These are phyloP conservation scores for Allantophomopsis cytisporea DNA, from an alignment of 2,329 filamentous ascomycete species.

Conservation along the genomic window DNA sequence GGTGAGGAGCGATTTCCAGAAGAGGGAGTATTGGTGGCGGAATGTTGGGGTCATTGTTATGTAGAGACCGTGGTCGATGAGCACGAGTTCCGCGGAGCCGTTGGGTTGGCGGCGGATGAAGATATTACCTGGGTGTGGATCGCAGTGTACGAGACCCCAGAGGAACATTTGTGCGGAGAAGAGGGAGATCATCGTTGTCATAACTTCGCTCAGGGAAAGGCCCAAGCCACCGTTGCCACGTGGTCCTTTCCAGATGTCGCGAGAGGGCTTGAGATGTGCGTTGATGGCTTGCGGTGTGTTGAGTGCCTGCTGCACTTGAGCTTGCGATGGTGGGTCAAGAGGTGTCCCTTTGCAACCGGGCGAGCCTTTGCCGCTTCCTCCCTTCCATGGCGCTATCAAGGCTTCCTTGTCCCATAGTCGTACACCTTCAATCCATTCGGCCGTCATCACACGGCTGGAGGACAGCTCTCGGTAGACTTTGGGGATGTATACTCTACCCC, in stretches of 20 bases:
- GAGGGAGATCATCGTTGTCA: conserved; percentile 92
- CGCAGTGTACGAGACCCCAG: conserved; percentile 91
- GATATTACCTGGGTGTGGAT: conserved; percentile 95
- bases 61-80: conserved; percentile 96
- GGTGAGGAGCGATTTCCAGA: conserved; percentile 90
- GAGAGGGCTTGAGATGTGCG: conserved; percentile 56
- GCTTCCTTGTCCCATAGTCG: conserved; percentile 83
- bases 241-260: conserved; percentile 63
- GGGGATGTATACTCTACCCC: conserved; percentile 77
- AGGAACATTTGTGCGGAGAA: conserved; percentile 98
- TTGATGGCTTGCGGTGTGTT: conserved; percentile 1
- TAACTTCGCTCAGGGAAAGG: conserved; percentile 70
- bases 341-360: conserved; percentile 60
- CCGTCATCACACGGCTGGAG: conserved; percentile 75
- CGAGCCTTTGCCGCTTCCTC: conserved; percentile 61
- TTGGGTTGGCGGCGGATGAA: conserved; percentile 78
- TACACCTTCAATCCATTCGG: conserved; percentile 95
- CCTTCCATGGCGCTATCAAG: conserved; percentile 65
- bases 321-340: conserved; percentile 38
- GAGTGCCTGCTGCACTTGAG: conserved; percentile 28
- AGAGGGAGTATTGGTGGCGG: conserved; percentile 70
- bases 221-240: conserved; percentile 70
- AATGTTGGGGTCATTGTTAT: conserved; percentile 79
- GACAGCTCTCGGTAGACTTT: conserved; percentile 72
- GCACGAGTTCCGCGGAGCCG: conserved; percentile 77